Evolutionary conservation across 1,139 yeast species (phyloP), one percentile per base, ranked within the genome.

Genomic region (Blastobotrys malaysiensis): DNA sequence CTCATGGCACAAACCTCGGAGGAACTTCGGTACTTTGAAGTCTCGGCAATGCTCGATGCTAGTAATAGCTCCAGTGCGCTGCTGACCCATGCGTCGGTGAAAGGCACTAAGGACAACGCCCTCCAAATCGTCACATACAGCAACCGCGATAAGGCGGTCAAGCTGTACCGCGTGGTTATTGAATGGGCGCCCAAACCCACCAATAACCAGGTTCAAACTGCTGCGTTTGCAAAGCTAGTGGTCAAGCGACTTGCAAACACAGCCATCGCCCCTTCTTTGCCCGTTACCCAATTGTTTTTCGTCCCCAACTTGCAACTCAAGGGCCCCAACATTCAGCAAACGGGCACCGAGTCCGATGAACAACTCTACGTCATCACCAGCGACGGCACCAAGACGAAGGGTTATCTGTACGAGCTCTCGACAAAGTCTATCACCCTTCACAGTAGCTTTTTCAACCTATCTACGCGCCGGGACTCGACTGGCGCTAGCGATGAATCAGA

Each of bases 31-130:
- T 70, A 67, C 52, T 59, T 62, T 39, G 72, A 70, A 56, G 61
- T 65, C 2, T 59, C 63, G 27, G 60, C 62, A 3, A 48, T 61
- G 5, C 55, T 71, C 9, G 67, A 58, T 9, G 16, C 54, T 1
- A 45, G 45, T 14, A 27, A 19, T 14, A 51, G 49, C 18, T 48
- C 51, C 44, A 50, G 48, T 44, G 56, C 24, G 53, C 45, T 60
- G 50, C 64, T 69, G 20, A 69, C 78, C 1, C 73, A 75, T 46
- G 86, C 88, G 0, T 72, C 84, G 13, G 77, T 87, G 57, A 90
- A 88, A 0, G 84, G 82, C 59, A 70, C 76, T 9, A 72, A 76
- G 54, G 82, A 79, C 51, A 80, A 80, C 22, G 68, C 70, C 16
- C 68, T 84, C 9, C 65, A 82, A 3, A 65, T 86, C 3, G 76